A percentile compares a stretch with the other conserved stretches of the same genome.
These are phyloP conservation scores for Aegilops sharonensis DNA, from an alignment of 176 grass and related monocot species.

Conservation along the genomic window DNA sequence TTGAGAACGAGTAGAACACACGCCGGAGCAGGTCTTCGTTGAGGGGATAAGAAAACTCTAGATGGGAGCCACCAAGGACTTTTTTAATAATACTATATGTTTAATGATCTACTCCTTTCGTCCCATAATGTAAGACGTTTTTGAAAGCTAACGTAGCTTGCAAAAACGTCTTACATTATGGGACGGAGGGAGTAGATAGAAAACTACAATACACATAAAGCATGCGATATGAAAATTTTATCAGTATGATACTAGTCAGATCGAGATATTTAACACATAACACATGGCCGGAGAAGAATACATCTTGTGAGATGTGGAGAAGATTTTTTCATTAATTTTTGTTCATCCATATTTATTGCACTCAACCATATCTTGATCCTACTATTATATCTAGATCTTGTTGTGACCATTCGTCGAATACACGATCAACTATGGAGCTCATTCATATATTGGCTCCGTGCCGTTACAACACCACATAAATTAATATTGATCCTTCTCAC, in stretches of 20 bases:
- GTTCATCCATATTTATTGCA: not conserved
- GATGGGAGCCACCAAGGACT: too few species aligned
- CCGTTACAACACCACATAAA: too few species aligned
- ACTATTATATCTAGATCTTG: not conserved
- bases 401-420: not conserved
- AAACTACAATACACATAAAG: not conserved
- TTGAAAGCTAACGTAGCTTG: too few species aligned
- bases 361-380: not conserved
- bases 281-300: not conserved
- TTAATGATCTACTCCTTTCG: too few species aligned
- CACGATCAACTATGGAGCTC: not conserved
- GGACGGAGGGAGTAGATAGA: not conserved
- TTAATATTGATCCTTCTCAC: too few species aligned
- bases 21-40: too few species aligned
- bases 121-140: too few species aligned
- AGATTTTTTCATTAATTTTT: not conserved
- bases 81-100: too few species aligned
- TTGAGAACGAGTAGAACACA: too few species aligned
- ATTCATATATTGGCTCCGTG: too few species aligned
- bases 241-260: not conserved
- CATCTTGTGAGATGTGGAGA: not conserved
- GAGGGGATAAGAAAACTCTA: too few species aligned
- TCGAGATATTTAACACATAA: not conserved
- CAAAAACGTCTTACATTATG: too few species aligned
- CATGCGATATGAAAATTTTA: not conserved